Percentiles rank a stretch among this genome's conserved stretches.
These are phyloP conservation scores for Microsporum audouinii DNA, from an alignment of 2,329 filamentous ascomycete species.

Conservation along the genomic window DNA sequence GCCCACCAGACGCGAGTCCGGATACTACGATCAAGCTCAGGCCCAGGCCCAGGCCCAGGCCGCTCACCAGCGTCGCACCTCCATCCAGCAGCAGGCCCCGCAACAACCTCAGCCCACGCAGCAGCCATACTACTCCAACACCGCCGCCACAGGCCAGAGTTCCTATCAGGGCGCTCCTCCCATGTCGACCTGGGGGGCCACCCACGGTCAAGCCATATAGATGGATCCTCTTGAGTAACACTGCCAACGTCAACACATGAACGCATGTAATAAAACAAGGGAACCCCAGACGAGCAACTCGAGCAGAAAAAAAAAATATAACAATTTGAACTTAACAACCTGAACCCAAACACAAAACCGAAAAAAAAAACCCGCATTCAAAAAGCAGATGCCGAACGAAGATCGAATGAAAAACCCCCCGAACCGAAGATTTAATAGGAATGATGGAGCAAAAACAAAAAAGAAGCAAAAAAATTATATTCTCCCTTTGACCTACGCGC, in stretches of 20 bases:
- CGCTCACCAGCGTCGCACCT: constrained; percentile 18
- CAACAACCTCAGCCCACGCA: constrained; percentile 1
- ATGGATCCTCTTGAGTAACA: neutral
- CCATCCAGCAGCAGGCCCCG: neutral
- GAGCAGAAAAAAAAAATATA: too few relatives aligned
- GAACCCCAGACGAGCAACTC: too few relatives aligned
- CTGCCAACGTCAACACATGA: too few relatives aligned
- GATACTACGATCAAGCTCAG: constrained; percentile 21
- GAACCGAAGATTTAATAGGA: neutral
- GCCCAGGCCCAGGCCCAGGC: constrained; percentile 16
- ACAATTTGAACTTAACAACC: too few relatives aligned
- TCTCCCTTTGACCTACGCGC: neutral
- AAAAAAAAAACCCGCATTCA: too few relatives aligned
- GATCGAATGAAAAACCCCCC: neutral
- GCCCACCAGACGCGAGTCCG: constrained; percentile 23
- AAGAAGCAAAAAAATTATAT: neutral
- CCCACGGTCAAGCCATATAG: neutral
- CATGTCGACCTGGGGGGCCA: neutral
- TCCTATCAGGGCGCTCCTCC: neutral
- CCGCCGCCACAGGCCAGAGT: constrained; percentile 1
- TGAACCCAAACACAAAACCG: too few relatives aligned
- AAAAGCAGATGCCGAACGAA: too few relatives aligned
- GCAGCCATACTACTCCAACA: constrained; percentile 1
- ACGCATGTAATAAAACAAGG: too few relatives aligned
- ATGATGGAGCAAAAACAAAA: neutral